Conservation (phyloP, 768 basidiomycete species). For the Suillus ampliporus region DNA sequence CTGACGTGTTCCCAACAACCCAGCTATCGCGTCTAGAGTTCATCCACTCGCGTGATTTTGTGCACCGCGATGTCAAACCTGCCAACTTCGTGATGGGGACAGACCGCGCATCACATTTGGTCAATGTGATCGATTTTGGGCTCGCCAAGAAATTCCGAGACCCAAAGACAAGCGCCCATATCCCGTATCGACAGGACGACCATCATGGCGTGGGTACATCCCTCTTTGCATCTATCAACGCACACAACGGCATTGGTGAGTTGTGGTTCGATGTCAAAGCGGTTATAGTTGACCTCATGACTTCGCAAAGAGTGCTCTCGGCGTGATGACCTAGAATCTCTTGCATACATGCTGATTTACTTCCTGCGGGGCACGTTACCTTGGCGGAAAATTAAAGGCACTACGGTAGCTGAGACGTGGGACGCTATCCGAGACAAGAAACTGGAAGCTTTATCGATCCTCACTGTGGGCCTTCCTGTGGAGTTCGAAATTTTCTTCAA, state of each 20-base stretch:
- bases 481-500: slow-evolving; percentile 82
- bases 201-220: slow-evolving; percentile 82
- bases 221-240: slow-evolving; percentile 75
- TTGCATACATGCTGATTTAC: slow-evolving; percentile 85
- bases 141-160: slow-evolving; percentile 83
- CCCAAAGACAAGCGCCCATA: slow-evolving; percentile 63
- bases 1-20: slow-evolving; percentile 25
- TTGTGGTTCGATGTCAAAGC: slow-evolving; percentile 4
- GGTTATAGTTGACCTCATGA: slow-evolving; percentile 7
- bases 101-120: slow-evolving; percentile 66
- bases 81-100: slow-evolving; percentile 99
- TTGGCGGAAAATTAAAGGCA: slow-evolving; percentile 75
- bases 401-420: slow-evolving; percentile 74
- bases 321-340: slow-evolving; percentile 79
- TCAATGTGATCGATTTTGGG: slow-evolving; percentile 93
- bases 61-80: slow-evolving; percentile 98
- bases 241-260: slow-evolving; percentile 77
- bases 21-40: slow-evolving; percentile 96
- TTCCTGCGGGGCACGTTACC: slow-evolving; percentile 80
- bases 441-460: slow-evolving; percentile 63
- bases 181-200: slow-evolving; percentile 76
- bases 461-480: slow-evolving; percentile 77
- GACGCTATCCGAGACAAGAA: slow-evolving; percentile 79
- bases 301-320: slow-evolving; percentile 64
- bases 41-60: slow-evolving; percentile 92